These are phyloP conservation scores for Aspergillus udagawae DNA, from an alignment of 2,329 filamentous ascomycete species.

Conservation along the genomic window DNA sequence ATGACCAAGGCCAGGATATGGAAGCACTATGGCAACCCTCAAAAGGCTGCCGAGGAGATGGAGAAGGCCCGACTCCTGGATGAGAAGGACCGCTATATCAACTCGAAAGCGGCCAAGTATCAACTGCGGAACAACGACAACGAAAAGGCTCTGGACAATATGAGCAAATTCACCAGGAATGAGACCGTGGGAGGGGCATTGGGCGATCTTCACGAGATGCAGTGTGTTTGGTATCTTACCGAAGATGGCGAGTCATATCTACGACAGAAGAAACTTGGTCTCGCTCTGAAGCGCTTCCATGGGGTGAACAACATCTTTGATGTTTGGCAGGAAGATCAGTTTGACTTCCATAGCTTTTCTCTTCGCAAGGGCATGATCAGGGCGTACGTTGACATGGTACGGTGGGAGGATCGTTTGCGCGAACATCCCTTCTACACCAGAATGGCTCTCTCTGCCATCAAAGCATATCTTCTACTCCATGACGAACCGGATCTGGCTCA, in stretches of 20 bases:
- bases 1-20: slow-evolving; percentile 94
- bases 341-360: slow-evolving; percentile 97
- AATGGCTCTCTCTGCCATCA: slow-evolving; percentile 75
- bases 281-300: slow-evolving; percentile 90
- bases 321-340: slow-evolving; percentile 96
- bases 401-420: slow-evolving; percentile 88
- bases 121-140: slow-evolving; percentile 90
- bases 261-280: slow-evolving; percentile 73
- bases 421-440: slow-evolving; percentile 91
- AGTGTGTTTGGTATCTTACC: slow-evolving; percentile 94
- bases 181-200: slow-evolving; percentile 85
- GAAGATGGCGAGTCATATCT: slow-evolving; percentile 90
- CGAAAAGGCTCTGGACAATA: slow-evolving; percentile 77
- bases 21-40: slow-evolving; percentile 79
- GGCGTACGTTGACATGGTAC: slow-evolving; percentile 92
- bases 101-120: slow-evolving; percentile 97
- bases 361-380: slow-evolving; percentile 94
- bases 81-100: slow-evolving; percentile 91
- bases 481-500: slow-evolving; percentile 68
- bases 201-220: slow-evolving; percentile 93
- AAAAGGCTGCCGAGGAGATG: slow-evolving; percentile 82
- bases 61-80: slow-evolving; percentile 81
- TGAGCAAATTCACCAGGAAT: slow-evolving; percentile 90
- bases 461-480: slow-evolving; percentile 72
- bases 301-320: slow-evolving; percentile 90